Base-by-base conservation (phyloP, 1,139 yeast species). In the Hemisphaericaspora xylanilytica region DNA sequence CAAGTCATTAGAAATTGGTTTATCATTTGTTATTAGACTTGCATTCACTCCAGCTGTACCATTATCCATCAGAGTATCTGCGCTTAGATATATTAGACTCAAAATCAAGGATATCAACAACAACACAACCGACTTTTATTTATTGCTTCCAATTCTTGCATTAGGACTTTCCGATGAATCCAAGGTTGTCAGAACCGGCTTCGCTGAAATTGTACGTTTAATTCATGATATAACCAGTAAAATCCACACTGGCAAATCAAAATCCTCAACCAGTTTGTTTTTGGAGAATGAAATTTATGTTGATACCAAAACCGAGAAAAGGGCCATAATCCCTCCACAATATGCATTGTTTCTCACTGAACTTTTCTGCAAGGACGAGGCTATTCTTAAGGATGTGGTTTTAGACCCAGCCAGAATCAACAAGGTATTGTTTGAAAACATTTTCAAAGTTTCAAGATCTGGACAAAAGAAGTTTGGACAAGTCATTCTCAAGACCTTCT, bases 251-350 rank as follows among this genome's bases (percentile, higher is more conserved):
- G 47, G 43, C 18, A 55, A 55, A 45, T 55, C 53, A 34, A 58
- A 59, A 44, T 50, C 39, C 16, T 59, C 59, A 35, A 40, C 55
- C 3, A 36, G 42, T 1, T 58, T 70, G 28, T 67, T 60, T 44
- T 51, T 70, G 61, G 76, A 72, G 47, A 59, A 60, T n/a, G 61
- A 62, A 43, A 63, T 72, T 35, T 72, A 70, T 47, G 59, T 81
- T 10, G 55, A 62, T 1, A 41, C 55, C 15, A 63, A 69, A 58
- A 43, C 73, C 61, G 38, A 65, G 59, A 45, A 62, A 52, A 47
- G 71, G 35, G 78, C 84, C 17, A 70, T 83, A 52, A 67, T 88
- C 27, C 67, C 84, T 27, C 84, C 89, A 35, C 75, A 78, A 38
- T 95, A 87, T 55, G 79, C 81, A 4, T 61, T 67, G 28, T 49